Percentiles rank a stretch among this genome's conserved stretches.
These are phyloP conservation scores for Corylus heterophylla DNA, from an alignment of 306 rosid genomes.

Conservation along the genomic window DNA sequence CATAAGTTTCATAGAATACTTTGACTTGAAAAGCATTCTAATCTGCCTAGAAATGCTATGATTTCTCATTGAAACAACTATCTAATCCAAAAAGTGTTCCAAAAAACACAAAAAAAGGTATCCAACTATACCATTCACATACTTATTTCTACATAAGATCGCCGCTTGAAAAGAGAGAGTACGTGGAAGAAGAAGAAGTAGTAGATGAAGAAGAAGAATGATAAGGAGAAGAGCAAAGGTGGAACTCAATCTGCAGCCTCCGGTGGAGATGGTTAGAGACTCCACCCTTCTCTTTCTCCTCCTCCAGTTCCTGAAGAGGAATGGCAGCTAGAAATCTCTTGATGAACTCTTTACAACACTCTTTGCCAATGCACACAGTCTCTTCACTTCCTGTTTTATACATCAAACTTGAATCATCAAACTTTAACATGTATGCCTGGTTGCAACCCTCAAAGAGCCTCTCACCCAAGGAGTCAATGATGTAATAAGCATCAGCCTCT, in stretches of 20 bases:
- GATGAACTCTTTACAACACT: slow-evolving; percentile 78
- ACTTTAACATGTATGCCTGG: slow-evolving; percentile 61
- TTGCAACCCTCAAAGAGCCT: slow-evolving; percentile 71
- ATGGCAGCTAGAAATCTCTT: slow-evolving; percentile 69
- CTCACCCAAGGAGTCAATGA: slow-evolving; percentile 71
- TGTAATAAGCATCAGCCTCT: slow-evolving; percentile 60
- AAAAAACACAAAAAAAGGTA: neutral
- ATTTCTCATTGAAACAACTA: neutral
- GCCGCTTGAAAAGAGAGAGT: slow-evolving; percentile 28
- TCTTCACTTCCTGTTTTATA: slow-evolving; percentile 22
- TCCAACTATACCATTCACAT: slow-evolving; percentile 11
- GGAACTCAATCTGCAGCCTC: slow-evolving; percentile 74
- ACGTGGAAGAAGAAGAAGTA: slow-evolving; percentile 21
- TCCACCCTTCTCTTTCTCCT: slow-evolving; percentile 42
- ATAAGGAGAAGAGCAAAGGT: slow-evolving; percentile 39
- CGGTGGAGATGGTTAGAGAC: slow-evolving; percentile 42
- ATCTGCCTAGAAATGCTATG: neutral
- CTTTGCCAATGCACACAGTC: slow-evolving; percentile 58
- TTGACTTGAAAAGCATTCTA: neutral
- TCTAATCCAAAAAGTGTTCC: neutral
- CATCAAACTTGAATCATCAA: slow-evolving; percentile 56
- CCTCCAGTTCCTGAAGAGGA: slow-evolving; percentile 50
- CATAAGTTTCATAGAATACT: neutral
- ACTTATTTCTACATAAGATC: slow-evolving; percentile 2
- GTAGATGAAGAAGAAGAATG: slow-evolving; percentile 14